These are phyloP conservation scores for Nicotiana sylvestris DNA, from an alignment of 257 asterid genomes.

Conservation along the genomic window DNA sequence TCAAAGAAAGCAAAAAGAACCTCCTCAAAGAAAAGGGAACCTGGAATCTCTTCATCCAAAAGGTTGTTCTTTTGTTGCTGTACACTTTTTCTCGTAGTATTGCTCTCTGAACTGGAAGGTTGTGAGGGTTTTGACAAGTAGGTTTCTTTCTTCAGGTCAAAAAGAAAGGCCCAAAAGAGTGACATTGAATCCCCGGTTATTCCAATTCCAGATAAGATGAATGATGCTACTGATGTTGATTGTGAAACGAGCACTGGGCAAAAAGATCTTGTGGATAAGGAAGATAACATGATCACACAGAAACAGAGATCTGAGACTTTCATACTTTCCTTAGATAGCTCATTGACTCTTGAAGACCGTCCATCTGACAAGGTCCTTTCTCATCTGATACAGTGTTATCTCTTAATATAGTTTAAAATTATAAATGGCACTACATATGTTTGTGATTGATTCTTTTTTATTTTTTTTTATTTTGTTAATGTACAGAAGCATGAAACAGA, in stretches of 20 bases:
- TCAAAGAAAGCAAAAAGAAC: background rate
- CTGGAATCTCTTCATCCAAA: background rate
- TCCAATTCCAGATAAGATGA: background rate
- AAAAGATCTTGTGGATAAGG: background rate
- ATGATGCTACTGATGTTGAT: background rate
- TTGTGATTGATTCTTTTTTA: background rate
- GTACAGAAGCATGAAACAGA: slow-evolving; percentile 5
- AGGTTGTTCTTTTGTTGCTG: background rate
- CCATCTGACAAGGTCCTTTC: background rate
- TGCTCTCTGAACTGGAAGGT: background rate
- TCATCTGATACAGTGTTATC: background rate
- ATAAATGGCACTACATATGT: background rate
- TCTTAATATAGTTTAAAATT: background rate
- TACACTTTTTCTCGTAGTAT: background rate
- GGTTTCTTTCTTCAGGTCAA: slow-evolving; percentile 4
- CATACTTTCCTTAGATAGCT: background rate
- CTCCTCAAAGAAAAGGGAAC: background rate
- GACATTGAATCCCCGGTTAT: background rate
- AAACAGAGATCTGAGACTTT: background rate
- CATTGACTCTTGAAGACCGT: background rate
- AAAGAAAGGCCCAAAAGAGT: background rate
- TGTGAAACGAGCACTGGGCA: background rate
- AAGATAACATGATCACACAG: background rate
- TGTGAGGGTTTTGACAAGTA: background rate
- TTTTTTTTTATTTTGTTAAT: background rate